Evolutionary conservation across 1,284 basidiomycete genomes (phyloP).

Genomic region (Trametes pubescens): DNA sequence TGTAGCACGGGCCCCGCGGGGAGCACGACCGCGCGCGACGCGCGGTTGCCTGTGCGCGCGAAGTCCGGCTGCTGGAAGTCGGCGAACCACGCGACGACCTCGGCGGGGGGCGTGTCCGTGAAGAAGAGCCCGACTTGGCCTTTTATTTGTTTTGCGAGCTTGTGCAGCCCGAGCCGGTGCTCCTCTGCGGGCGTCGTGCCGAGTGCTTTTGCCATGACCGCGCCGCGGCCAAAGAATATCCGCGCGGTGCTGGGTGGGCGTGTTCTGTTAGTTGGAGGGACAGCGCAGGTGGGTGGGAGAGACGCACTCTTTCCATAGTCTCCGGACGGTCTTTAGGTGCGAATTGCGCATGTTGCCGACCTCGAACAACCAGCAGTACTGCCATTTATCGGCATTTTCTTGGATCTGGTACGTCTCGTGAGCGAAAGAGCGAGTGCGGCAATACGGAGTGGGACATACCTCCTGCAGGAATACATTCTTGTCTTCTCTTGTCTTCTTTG

Average conservation of each 20-base stretch:
- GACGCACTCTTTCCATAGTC: constrained; percentile 91
- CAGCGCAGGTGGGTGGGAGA: constrained; percentile 13
- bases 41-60: constrained; percentile 87
- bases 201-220: constrained; percentile 97
- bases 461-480: constrained; percentile 87
- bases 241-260: constrained; percentile 71
- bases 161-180: constrained; percentile 81
- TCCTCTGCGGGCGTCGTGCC: constrained; percentile 90
- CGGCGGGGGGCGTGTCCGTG: constrained; percentile 87
- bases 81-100: constrained; percentile 95
- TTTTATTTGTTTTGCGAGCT: constrained; percentile 88
- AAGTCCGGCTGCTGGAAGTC: constrained; percentile 92
- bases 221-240: constrained; percentile 93
- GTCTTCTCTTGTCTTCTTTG: constrained; percentile 83
- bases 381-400: constrained; percentile 84
- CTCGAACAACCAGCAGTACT: constrained; percentile 95
- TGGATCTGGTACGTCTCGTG: constrained; percentile 62
- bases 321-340: constrained; percentile 92
- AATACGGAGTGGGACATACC: constrained; percentile 53
- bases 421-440: neutral
- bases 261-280: constrained; percentile 7
- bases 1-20: constrained; percentile 81
- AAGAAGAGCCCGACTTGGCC: constrained; percentile 95
- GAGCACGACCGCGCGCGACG: constrained; percentile 79
- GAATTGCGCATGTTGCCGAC: constrained; percentile 96